Percentiles rank a stretch among this genome's conserved stretches.
phyloP scores from a whole-genome alignment of 2,329 filamentous ascomycete species.

The Phymatotrichopsis omnivora region DNA sequence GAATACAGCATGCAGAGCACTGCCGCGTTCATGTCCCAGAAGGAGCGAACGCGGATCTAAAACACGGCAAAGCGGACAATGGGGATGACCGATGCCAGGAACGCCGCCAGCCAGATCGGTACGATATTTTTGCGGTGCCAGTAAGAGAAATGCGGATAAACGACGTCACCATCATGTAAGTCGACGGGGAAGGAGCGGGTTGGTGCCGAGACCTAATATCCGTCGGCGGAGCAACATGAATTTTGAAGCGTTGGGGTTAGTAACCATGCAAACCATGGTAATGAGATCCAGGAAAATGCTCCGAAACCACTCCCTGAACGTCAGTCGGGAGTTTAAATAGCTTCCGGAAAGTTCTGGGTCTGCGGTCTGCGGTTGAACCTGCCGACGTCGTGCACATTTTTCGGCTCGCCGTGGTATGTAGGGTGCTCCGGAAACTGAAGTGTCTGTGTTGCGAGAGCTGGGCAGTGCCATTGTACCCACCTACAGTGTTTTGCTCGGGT shows the following conservation, averaged over 20 bases:
- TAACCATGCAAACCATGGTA: constrained; percentile 55
- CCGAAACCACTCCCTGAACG: constrained; percentile 61
- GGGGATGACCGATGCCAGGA: constrained; percentile 55
- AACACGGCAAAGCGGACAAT: constrained; percentile 54
- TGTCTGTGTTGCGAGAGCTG: no score
- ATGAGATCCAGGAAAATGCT: constrained; percentile 56
- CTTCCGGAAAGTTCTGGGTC: constrained; percentile 23
- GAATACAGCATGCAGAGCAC: constrained; percentile 59
- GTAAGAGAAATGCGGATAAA: constrained; percentile 61
- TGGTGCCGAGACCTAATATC: no score
- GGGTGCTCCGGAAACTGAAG: no score
- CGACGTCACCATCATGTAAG: constrained; percentile 56
- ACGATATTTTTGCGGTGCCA: constrained; percentile 60
- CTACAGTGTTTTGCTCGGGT: no score
- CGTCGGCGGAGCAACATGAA: constrained; percentile 56
- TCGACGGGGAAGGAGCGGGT: constrained; percentile 59
- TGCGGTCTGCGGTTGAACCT: no score
- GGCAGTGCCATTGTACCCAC: no score
- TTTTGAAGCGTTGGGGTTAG: constrained; percentile 34
- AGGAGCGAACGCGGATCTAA: constrained; percentile 57
- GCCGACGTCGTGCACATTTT: no score
- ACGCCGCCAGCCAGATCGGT: constrained; percentile 59
- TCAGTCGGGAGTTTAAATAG: constrained; percentile 45
- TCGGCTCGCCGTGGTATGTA: no score
- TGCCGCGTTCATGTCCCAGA: constrained; percentile 63